Evolutionary conservation across 2,329 filamentous ascomycete species (phyloP), one percentile per base, ranked within the genome.

Genomic region (Orbilia brochopaga): DNA sequence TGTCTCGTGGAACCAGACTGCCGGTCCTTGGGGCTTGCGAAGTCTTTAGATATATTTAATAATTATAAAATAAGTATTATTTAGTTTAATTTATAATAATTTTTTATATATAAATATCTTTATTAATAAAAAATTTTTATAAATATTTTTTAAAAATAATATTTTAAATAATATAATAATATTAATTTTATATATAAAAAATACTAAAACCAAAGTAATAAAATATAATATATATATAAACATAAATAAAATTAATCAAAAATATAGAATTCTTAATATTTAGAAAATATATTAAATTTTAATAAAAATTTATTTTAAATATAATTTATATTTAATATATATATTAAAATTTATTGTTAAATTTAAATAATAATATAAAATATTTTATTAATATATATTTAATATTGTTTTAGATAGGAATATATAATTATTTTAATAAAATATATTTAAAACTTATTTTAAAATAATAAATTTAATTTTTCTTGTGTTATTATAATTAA

Each of bases 291-390:
- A 3, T 8, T 32, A 32, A 32, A 32, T 27, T 32, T 27, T 15
- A 54, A 40, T 23, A 55, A 27, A 24, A 17, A 21, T 21, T 17
- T 55, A 52, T 15, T 48, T 30, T 51, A 42, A 24, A 32, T 51
- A 51, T 42, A 8, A 8, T 3, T 32, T 32, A 32, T 32, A 32
- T 4, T 32, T 32, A 32, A 32, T 32, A 8, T 32, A 8, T 8
- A 3, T 48, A 27, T 54, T n/a, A n/a, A n/a, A 27, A 19, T 50
- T 61, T 35, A n/a, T 59, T 59, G 8, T 40, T 40, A 6, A 59
- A 8, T 21, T 27, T 50, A 42, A 59, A 44, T 44, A 30, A 52
- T 19, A 6, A 21, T 42, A 59, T 13, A 44, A 4, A 4, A 32
- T 32, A 32, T 32, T 30, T 40, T 19, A 13, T 30, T 52, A 59